Base-by-base conservation (phyloP, 208 protist genomes). In the Acanthamoeba triangularis region DNA sequence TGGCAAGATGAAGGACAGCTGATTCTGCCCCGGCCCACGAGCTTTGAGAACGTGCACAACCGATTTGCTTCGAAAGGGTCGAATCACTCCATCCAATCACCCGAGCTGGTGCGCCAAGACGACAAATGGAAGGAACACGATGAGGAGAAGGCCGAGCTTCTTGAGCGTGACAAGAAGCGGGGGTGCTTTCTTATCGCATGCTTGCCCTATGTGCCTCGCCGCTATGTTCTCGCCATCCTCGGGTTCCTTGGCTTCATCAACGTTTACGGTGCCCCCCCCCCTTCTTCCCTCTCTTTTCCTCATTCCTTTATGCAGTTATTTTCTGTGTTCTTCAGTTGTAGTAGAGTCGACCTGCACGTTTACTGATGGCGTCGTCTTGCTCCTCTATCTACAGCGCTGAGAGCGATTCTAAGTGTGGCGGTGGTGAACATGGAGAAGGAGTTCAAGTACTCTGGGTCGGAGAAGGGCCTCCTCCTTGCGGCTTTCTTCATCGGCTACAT, bases 401-500 rank as follows among this genome's bases (percentile, higher is more conserved):
- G 90, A 35, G 90, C 69, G n/a, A 94, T 94, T 18, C 63, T 94
- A 20, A 94, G 90, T 33, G 69, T 94, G 69, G 69, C 90, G 16
- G 56, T 94, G 33, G 90, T 85, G 63, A 44, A 25, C 52, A 94
- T 94, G 90, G 72, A 84, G 56, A 67, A 94, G 52, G 69, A 94
- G 90, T 94, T 54, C 69, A 78, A 94, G 0, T 94, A 84, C 25
- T 72, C 52, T 30, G 30, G 41, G 7, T 54, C 41, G 25, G 69
- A 94, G 8, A 56, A 94, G 52, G 90, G 90, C 4, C 49, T 94
- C 23, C 37, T 94, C 6, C 90, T 94, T 6, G 44, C 90, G 28
- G 28, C 90, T 0, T 94, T 94, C 90, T 94, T 94, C 67, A 65
- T 94, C 23, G 90, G 90, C 41, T 94, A 94, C 25, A 20, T 94